These are phyloP conservation scores for Ustilago cynodontis DNA, from an alignment of 1,284 basidiomycete genomes.

Conservation along the genomic window DNA sequence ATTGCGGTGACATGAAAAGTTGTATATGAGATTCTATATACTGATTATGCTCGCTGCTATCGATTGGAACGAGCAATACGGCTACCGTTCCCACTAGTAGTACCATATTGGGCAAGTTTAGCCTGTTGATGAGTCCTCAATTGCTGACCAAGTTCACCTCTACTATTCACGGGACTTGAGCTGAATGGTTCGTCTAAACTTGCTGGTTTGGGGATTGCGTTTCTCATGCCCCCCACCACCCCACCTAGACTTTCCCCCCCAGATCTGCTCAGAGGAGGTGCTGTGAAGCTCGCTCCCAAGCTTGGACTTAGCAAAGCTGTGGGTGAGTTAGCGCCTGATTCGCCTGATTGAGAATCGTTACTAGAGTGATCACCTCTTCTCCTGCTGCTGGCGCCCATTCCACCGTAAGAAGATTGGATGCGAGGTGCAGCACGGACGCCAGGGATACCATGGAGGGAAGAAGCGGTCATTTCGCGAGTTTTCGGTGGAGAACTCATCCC, in stretches of 20 bases:
- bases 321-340: constrained; percentile 15
- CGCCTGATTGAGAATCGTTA: constrained; percentile 41
- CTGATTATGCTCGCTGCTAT: too few relatives aligned
- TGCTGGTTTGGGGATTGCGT: constrained; percentile 6
- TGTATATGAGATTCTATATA: too few relatives aligned
- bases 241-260: too few relatives aligned
- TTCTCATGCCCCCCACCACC: too few relatives aligned
- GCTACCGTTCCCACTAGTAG: background rate
- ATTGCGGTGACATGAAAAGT: too few relatives aligned
- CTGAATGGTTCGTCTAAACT: constrained; percentile 46
- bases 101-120: background rate
- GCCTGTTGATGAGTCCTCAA: constrained; percentile 33
- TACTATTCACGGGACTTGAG: constrained; percentile 28
- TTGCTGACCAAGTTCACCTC: constrained; percentile 29
- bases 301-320: constrained; percentile 35
- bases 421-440: constrained; percentile 1
- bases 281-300: constrained; percentile 5
- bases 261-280: background rate
- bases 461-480: constrained; percentile 10
- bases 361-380: constrained; percentile 26
- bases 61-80: background rate
- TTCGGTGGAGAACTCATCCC: constrained; percentile 32
- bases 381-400: constrained; percentile 12
- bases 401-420: background rate
- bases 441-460: constrained; percentile 28